Percentiles rank a stretch among this genome's conserved stretches.
Evolutionary conservation across 148 eudicot species (phyloP).

Genomic region (Silene conica): DNA sequence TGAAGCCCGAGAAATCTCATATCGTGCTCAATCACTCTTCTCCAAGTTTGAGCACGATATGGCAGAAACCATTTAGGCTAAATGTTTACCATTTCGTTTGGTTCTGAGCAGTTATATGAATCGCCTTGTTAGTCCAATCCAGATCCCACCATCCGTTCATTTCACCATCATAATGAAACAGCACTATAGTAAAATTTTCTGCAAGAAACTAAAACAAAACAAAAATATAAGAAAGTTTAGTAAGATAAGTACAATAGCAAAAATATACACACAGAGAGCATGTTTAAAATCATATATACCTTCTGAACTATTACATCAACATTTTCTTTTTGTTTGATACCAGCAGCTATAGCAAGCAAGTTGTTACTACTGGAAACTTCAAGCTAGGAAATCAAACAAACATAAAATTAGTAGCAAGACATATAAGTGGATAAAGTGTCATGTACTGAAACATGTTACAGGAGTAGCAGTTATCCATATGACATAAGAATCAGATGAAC

Average conservation of each 20-base stretch:
- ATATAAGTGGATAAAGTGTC: too few relatives aligned
- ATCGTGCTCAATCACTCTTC: too few relatives aligned
- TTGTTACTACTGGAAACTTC: conserved; percentile 37
- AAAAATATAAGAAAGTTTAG: neutral
- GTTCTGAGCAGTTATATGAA: conserved; percentile 72
- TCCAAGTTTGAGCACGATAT: too few relatives aligned
- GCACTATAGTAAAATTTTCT: conserved; percentile 71
- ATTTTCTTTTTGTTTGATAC: conserved; percentile 70
- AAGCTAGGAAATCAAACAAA: conserved; percentile 35
- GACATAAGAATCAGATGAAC: too few relatives aligned
- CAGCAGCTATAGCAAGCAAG: conserved; percentile 92
- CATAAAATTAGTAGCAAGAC: too few relatives aligned
- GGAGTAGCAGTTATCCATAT: too few relatives aligned
- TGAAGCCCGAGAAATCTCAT: too few relatives aligned
- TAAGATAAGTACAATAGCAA: conserved; percentile 11
- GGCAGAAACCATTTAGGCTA: neutral
- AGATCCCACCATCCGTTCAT: conserved; percentile 79
- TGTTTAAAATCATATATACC: conserved; percentile 33
- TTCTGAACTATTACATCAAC: conserved; percentile 72
- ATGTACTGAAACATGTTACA: too few relatives aligned
- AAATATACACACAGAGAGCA: neutral
- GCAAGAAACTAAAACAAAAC: conserved; percentile 68
- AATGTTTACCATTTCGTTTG: conserved; percentile 84
- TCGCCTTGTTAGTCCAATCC: conserved; percentile 68
- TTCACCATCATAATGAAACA: conserved; percentile 90